Conservation (phyloP, 495 filamentous ascomycete genomes). For the Penicillium atrosanguineum region DNA sequence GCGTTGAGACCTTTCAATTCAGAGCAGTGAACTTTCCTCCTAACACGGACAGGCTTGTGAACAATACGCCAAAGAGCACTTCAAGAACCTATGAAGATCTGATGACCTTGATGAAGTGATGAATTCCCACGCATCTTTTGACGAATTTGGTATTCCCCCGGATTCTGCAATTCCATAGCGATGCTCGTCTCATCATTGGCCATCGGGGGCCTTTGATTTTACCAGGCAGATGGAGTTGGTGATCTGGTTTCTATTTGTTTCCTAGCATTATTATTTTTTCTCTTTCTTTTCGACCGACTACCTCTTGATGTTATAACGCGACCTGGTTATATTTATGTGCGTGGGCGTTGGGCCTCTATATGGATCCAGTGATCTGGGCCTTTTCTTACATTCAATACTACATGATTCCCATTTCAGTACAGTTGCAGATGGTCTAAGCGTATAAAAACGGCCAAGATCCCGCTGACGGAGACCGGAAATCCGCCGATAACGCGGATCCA, state of each 20-base stretch:
- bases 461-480: slow-evolving; percentile 19
- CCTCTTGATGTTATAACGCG: neutral
- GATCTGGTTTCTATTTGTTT: slow-evolving; percentile 23
- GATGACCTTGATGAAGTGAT: slow-evolving; percentile 40
- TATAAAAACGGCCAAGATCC: neutral
- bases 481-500: slow-evolving; percentile 12
- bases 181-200: slow-evolving; percentile 26
- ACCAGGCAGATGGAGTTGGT: slow-evolving; percentile 34
- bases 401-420: slow-evolving; percentile 21
- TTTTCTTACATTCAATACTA: slow-evolving; percentile 18
- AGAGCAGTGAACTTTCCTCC: slow-evolving; percentile 9
- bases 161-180: slow-evolving; percentile 35
- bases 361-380: slow-evolving; percentile 15
- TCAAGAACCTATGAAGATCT: slow-evolving; percentile 53
- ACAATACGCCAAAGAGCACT: slow-evolving; percentile 97
- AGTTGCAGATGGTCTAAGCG: neutral
- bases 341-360: slow-evolving; percentile 10
- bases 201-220: slow-evolving; percentile 18
- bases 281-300: slow-evolving; percentile 1
- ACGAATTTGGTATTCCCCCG: slow-evolving; percentile 36
- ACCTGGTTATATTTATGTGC: slow-evolving; percentile 12
- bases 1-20: slow-evolving; percentile 15
- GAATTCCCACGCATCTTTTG: slow-evolving; percentile 32
- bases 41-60: slow-evolving; percentile 73
- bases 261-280: neutral